Evolutionary conservation across 495 filamentous ascomycete genomes (phyloP).

Genomic region (Talaromyces proteolyticus): DNA sequence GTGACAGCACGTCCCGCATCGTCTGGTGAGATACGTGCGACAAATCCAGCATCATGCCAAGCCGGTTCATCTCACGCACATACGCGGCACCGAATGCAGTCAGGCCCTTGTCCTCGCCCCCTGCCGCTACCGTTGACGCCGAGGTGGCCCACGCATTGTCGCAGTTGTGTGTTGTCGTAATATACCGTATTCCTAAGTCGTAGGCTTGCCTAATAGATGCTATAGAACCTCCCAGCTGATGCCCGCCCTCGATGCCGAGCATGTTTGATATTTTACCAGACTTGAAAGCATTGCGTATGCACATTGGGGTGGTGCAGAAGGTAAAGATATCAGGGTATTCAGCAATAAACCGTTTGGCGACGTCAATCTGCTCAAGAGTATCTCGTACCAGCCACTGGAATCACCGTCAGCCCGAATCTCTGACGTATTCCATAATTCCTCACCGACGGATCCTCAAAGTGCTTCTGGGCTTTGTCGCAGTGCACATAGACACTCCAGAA

Average conservation of each 20-base stretch:
- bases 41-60: conserved; percentile 44
- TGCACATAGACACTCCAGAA: conserved; percentile 29
- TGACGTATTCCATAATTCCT: neutral
- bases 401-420: conserved; percentile 9
- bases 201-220: conserved; percentile 26
- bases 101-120: conserved; percentile 50
- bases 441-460: neutral
- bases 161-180: conserved; percentile 29
- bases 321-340: conserved; percentile 10
- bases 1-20: conserved; percentile 49
- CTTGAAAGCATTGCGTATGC: conserved; percentile 4
- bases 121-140: conserved; percentile 12
- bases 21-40: conserved; percentile 50
- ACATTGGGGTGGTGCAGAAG: neutral
- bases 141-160: conserved; percentile 15
- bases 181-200: conserved; percentile 27
- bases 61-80: conserved; percentile 50
- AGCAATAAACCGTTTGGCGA: conserved; percentile 20
- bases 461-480: conserved; percentile 5
- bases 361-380: conserved; percentile 32
- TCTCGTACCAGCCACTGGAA: conserved; percentile 1
- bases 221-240: conserved; percentile 21
- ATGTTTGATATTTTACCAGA: conserved; percentile 16
- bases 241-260: conserved; percentile 18
- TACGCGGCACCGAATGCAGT: conserved; percentile 59